These are phyloP conservation scores for Phanerochaete sordida DNA, from an alignment of 768 basidiomycete genomes.

Conservation along the genomic window DNA sequence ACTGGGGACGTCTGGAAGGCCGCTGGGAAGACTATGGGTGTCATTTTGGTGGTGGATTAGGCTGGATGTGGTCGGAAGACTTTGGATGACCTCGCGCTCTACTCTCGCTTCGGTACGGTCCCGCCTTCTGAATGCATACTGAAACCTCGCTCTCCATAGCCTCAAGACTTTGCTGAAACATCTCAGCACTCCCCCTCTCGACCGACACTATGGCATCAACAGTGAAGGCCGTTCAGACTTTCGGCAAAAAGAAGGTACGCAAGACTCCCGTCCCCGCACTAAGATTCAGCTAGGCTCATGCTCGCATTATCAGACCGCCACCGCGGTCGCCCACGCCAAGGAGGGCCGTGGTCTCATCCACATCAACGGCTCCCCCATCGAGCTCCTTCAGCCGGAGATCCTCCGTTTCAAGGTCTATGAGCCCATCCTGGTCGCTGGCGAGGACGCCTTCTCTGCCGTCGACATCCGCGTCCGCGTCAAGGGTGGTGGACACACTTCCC, in stretches of 20 bases:
- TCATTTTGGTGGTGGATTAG: slow-evolving; percentile 11
- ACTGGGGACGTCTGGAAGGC: neutral
- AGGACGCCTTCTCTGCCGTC: slow-evolving; percentile 80
- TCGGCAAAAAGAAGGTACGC: slow-evolving; percentile 99
- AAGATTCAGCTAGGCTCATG: neutral
- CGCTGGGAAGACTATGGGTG: neutral
- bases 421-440: slow-evolving; percentile 89
- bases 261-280: slow-evolving; percentile 1
- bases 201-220: slow-evolving; percentile 63
- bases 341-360: slow-evolving; percentile 96
- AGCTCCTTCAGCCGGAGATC: slow-evolving; percentile 92
- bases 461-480: slow-evolving; percentile 98
- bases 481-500: slow-evolving; percentile 97
- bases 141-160: slow-evolving; percentile 11
- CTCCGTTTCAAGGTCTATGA: slow-evolving; percentile 98
- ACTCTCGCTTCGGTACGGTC: slow-evolving; percentile 1
- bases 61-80: slow-evolving; percentile 36
- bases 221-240: slow-evolving; percentile 93
- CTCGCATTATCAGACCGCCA: slow-evolving; percentile 70
- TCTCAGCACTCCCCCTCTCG: slow-evolving; percentile 17
- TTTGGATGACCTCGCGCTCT: slow-evolving; percentile 35
- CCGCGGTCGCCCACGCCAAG: slow-evolving; percentile 95
- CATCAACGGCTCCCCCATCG: slow-evolving; percentile 95
- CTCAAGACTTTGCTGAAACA: slow-evolving; percentile 17
- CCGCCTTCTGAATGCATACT: slow-evolving; percentile 6